Base-by-base conservation (phyloP, 768 basidiomycete genomes). In the Termitomyces sp. region DNA sequence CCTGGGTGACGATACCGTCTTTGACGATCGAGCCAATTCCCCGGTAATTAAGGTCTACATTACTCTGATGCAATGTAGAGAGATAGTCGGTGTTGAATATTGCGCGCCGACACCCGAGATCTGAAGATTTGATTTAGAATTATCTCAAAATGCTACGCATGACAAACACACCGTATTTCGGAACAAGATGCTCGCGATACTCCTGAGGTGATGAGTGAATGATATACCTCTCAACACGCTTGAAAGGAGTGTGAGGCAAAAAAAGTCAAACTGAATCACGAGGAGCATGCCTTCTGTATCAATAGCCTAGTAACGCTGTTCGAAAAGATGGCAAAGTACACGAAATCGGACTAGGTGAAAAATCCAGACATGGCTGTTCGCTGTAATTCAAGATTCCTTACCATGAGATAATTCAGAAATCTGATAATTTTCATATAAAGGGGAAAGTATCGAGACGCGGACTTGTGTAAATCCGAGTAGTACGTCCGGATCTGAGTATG, bases 51-150 rank as follows among this genome's bases (percentile, higher is more conserved):
- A 84, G 65, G 2, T 70, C 60, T 9, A 84, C 70, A 65, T 86
- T 84, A 5, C 75, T 69, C 6, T 70, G 73, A 57, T 79, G 72
- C 28, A 84, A 68, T 10, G 74, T 63, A 24, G 69, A 58, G 33
- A 84, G 72, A 62, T 77, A 85, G 18, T 72, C 72, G 0, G 77
- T 71, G 62, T 85, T 79, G 55, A 78, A 70, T 6, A 85, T 70
- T 13, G 82, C 63, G 16, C 84, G 79, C 66, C 80, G 83, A 63
- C 83, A 85, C 2, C 83, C 83, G 40, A 76, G 65, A 28, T 72
- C 80, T 83, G 51, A 47, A 40, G 10, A 10, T 4, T 12, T 26
- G 22, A 35, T 18, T 32, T 12, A 53, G 16, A 54, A n/a, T 14
- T 28, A 32, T 14, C 51, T 28, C 30, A 35, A 12, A 36, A 24